phyloP scores from a whole-genome alignment of 768 basidiomycete genomes.

The Chalciporus chontae region DNA sequence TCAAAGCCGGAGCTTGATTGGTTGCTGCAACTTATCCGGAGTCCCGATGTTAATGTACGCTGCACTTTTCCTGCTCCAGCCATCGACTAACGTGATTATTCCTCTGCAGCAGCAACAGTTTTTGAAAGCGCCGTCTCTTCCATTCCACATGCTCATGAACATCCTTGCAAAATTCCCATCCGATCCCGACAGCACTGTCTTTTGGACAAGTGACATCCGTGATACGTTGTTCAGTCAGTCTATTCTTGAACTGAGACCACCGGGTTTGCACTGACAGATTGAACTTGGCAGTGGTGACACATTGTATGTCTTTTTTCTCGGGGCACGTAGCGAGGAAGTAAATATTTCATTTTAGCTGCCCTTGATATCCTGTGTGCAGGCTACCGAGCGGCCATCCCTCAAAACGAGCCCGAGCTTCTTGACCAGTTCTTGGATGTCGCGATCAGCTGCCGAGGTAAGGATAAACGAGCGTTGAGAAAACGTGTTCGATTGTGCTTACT shows the following conservation, averaged over 20 bases:
- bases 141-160: conserved; percentile 75
- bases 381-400: conserved; percentile 34
- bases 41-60: conserved; percentile 60
- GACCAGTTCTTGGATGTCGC: conserved; percentile 43
- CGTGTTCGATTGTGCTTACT: background rate
- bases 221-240: conserved; percentile 66
- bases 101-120: conserved; percentile 63
- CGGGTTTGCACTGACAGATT: conserved; percentile 5
- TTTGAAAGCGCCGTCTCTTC: conserved; percentile 78
- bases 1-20: conserved; percentile 64
- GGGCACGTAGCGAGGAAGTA: background rate
- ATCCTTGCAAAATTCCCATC: conserved; percentile 75
- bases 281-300: conserved; percentile 33
- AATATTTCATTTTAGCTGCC: conserved; percentile 38
- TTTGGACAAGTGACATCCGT: conserved; percentile 61
- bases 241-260: background rate
- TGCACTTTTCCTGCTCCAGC: background rate
- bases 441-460: conserved; percentile 54
- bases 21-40: conserved; percentile 65
- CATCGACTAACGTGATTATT: conserved; percentile 14
- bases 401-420: conserved; percentile 41
- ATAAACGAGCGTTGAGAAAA: conserved; percentile 36
- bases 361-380: conserved; percentile 57
- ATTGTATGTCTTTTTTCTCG: conserved; percentile 20
- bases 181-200: conserved; percentile 71